These are phyloP conservation scores for Staphylotrichum longicolle DNA, from an alignment of 495 filamentous ascomycete species.

Conservation along the genomic window DNA sequence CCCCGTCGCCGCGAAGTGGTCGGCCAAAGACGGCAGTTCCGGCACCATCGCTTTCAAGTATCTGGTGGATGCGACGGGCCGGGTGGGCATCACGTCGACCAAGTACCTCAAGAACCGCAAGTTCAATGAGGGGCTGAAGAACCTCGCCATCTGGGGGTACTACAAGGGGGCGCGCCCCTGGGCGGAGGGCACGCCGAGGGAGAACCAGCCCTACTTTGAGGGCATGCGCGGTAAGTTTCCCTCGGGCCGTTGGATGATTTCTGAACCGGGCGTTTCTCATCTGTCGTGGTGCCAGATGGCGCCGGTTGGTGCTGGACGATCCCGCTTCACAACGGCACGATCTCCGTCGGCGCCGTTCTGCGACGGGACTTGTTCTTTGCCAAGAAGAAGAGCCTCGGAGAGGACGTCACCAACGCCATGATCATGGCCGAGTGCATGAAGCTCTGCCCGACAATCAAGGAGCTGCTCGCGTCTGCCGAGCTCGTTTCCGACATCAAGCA, in stretches of 20 bases:
- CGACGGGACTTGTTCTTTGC: constrained; percentile 34
- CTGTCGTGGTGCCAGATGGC: too few species aligned
- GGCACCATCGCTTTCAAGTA: constrained; percentile 46
- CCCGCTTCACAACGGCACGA: constrained; percentile 45
- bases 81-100: constrained; percentile 40
- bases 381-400: constrained; percentile 35
- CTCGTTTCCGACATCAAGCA: constrained; percentile 35
- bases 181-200: constrained; percentile 31
- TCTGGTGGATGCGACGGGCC: constrained; percentile 47
- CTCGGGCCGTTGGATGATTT: too few species aligned
- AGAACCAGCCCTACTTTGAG: constrained; percentile 43
- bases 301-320: constrained; percentile 47
- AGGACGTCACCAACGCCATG: constrained; percentile 3
- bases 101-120: constrained; percentile 47
- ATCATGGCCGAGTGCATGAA: constrained; percentile 30
- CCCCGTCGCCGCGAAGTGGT: constrained; percentile 48
- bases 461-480: constrained; percentile 33
- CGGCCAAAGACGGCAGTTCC: constrained; percentile 38
- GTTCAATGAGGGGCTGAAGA: constrained; percentile 43
- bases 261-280: too few species aligned
- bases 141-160: constrained; percentile 49
- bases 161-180: constrained; percentile 37
- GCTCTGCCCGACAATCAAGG: constrained; percentile 25
- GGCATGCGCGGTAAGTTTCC: constrained; percentile 14
- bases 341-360: constrained; percentile 43